A percentile compares a stretch with the other conserved stretches of the same genome.
These are phyloP conservation scores for Thalassiosira hispida DNA, from an alignment of 352 stramenopile genomes.

Conservation along the genomic window DNA sequence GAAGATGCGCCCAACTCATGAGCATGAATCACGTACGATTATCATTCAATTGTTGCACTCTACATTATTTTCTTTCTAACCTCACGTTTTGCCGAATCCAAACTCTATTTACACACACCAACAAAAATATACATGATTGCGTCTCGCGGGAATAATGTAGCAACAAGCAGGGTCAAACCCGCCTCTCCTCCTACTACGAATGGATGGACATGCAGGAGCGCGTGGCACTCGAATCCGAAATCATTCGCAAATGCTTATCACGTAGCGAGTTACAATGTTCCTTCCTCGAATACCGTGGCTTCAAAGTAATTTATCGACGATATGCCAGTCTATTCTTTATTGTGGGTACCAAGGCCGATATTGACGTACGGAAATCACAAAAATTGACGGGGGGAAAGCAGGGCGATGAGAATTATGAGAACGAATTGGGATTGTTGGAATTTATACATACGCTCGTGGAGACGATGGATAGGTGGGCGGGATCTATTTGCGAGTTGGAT, in stretches of 20 bases:
- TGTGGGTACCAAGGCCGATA: slow-evolving; percentile 93
- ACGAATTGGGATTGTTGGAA: slow-evolving; percentile 99
- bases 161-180: slow-evolving; percentile 99
- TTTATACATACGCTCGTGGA: slow-evolving; percentile 99
- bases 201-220: slow-evolving; percentile 98
- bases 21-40: too few relatives aligned
- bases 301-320: slow-evolving; percentile 96
- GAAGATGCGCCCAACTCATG: not conserved
- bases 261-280: slow-evolving; percentile 97
- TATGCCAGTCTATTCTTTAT: slow-evolving; percentile 99
- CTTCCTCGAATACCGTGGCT: slow-evolving; percentile 99
- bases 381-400: slow-evolving; percentile 71
- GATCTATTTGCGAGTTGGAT: slow-evolving; percentile 94
- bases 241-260: slow-evolving; percentile 99
- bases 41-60: too few relatives aligned
- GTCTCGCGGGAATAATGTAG: slow-evolving; percentile 1
- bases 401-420: slow-evolving; percentile 88
- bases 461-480: slow-evolving; percentile 93
- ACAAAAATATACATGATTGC: not conserved
- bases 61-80: not conserved
- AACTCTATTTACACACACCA: not conserved
- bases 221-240: slow-evolving; percentile 97
- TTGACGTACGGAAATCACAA: slow-evolving; percentile 86
- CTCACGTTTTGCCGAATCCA: not conserved
- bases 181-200: slow-evolving; percentile 99